Conservation (phyloP, 2,329 filamentous ascomycete genomes). For the Sclerotinia trifoliorum region DNA sequence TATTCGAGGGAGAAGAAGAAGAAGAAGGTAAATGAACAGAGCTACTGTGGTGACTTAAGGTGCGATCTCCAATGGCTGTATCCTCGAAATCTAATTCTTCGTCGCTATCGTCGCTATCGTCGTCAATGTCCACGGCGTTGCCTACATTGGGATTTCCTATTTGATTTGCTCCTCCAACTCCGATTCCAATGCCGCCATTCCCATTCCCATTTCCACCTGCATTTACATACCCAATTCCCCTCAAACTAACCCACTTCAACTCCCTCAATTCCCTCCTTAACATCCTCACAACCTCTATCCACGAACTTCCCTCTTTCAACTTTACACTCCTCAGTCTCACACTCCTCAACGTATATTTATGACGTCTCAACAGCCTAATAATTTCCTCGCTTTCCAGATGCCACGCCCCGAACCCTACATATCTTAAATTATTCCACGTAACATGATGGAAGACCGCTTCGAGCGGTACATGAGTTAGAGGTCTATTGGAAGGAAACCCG, state of each 20-base stretch:
- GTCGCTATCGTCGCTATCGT: conserved; percentile 10
- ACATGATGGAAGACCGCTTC: conserved; percentile 63
- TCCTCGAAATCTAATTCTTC: conserved; percentile 12
- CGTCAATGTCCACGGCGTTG: not conserved
- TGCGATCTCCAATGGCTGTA: conserved; percentile 15
- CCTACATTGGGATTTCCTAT: not conserved
- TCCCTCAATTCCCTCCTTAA: conserved; percentile 56
- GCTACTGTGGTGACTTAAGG: conserved; percentile 20
- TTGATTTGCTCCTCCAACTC: not conserved
- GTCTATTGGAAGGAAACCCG: conserved; percentile 54
- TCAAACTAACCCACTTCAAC: conserved; percentile 62
- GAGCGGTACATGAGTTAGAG: conserved; percentile 52
- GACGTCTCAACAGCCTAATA: conserved; percentile 54
- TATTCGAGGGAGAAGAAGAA: not conserved
- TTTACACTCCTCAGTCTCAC: conserved; percentile 60
- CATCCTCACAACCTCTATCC: conserved; percentile 58
- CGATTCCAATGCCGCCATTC: not conserved
- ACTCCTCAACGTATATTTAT: conserved; percentile 56
- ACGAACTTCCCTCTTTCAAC: conserved; percentile 57
- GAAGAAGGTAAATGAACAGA: conserved; percentile 7
- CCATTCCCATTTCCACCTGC: not conserved
- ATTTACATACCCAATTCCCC: conserved; percentile 56
- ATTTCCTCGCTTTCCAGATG: conserved; percentile 59
- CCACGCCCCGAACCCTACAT: conserved; percentile 66
- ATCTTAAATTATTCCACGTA: conserved; percentile 59